A percentile compares a stretch with the other conserved stretches of the same genome.
phyloP scores from a whole-genome alignment of 192 early-diverging fungal species.

The Pilaira anomala region DNA sequence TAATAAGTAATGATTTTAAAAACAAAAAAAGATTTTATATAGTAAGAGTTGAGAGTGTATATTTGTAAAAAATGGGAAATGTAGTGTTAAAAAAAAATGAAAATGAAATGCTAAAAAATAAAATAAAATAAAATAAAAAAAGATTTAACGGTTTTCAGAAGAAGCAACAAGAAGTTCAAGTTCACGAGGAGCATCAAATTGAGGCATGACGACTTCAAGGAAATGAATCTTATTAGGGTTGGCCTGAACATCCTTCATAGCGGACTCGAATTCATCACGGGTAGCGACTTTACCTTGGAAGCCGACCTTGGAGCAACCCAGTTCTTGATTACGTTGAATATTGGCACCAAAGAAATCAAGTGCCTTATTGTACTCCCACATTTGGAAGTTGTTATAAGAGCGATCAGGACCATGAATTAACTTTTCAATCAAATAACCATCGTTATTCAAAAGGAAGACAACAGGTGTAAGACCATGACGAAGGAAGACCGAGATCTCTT shows the following conservation, averaged over 20 bases:
- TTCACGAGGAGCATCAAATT: slow-evolving; percentile 44
- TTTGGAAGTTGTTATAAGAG: slow-evolving; percentile 44
- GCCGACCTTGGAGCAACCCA: slow-evolving; percentile 25
- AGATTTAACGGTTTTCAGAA: slow-evolving; percentile 24
- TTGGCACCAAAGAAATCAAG: slow-evolving; percentile 43
- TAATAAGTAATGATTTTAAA: no score
- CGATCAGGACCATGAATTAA: slow-evolving; percentile 43
- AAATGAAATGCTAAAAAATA: background rate
- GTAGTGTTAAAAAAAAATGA: no score
- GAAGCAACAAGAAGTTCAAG: slow-evolving; percentile 24
- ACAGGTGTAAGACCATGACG: slow-evolving; percentile 44
- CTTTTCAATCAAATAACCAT: slow-evolving; percentile 51
- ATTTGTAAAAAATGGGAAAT: no score
- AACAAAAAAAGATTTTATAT: no score
- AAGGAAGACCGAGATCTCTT: slow-evolving; percentile 48
- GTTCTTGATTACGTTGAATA: slow-evolving; percentile 23
- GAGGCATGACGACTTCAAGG: slow-evolving; percentile 45
- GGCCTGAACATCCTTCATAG: slow-evolving; percentile 29
- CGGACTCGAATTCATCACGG: slow-evolving; percentile 38
- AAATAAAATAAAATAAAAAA: background rate
- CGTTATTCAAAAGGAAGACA: slow-evolving; percentile 50
- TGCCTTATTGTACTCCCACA: slow-evolving; percentile 48
- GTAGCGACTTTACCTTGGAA: slow-evolving; percentile 26
- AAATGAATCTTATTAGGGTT: slow-evolving; percentile 41
- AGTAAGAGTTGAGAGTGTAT: no score